A percentile compares a stretch with the other conserved stretches of the same genome.
Evolutionary conservation across 1,284 basidiomycete genomes (phyloP).

Genomic region (Thecaphora thlaspeos): DNA sequence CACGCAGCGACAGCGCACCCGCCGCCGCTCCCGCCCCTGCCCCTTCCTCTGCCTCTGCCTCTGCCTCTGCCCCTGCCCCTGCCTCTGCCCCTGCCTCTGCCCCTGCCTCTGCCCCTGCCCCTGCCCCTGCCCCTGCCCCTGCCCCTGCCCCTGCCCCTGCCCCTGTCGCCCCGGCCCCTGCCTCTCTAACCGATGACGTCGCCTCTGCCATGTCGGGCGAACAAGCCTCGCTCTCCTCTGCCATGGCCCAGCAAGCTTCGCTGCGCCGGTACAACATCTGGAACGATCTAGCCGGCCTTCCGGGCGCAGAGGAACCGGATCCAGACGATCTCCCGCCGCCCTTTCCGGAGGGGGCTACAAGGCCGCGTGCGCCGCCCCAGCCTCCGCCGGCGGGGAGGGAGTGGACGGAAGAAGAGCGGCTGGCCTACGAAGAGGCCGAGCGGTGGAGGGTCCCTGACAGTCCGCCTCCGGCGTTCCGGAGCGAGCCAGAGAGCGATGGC

Average conservation of each 20-base stretch:
- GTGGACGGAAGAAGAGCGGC: slow-evolving; percentile 4
- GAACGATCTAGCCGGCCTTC: slow-evolving; percentile 24
- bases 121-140: too few species aligned
- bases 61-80: too few species aligned
- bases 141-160: too few species aligned
- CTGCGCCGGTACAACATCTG: slow-evolving; percentile 36
- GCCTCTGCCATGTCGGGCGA: not conserved
- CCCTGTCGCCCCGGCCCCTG: too few species aligned
- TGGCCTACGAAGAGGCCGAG: slow-evolving; percentile 3
- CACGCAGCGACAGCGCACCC: slow-evolving; percentile 23
- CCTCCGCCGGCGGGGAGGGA: slow-evolving; percentile 13
- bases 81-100: too few species aligned
- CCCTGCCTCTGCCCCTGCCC: too few species aligned
- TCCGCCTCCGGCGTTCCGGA: slow-evolving; percentile 44
- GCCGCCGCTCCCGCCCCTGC: too few species aligned
- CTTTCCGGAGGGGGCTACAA: slow-evolving; percentile 32
- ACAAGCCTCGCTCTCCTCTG: not conserved
- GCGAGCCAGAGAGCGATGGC: slow-evolving; percentile 20
- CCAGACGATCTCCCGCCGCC: slow-evolving; percentile 39
- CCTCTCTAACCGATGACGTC: too few species aligned
- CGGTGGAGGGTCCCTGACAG: slow-evolving; percentile 25
- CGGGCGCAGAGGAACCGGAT: slow-evolving; percentile 22
- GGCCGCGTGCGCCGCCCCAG: slow-evolving; percentile 23
- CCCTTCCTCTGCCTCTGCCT: too few species aligned
- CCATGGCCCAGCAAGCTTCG: slow-evolving; percentile 13